Evolutionary conservation across 768 basidiomycete species (phyloP).

Genomic region (Auriculariales sp.): DNA sequence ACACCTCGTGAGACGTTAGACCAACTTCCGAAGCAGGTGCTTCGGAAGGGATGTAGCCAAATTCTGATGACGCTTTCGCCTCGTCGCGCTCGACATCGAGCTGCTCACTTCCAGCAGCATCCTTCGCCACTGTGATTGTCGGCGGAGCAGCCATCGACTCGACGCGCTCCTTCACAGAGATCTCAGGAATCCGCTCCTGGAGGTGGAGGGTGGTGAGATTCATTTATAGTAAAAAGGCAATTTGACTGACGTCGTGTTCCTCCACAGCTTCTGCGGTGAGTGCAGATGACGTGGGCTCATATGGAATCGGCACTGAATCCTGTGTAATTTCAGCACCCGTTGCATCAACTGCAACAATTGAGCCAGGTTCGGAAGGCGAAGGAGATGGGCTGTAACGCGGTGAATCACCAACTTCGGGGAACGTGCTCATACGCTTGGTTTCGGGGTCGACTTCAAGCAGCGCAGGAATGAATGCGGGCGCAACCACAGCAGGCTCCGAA

Average conservation of each 20-base stretch:
- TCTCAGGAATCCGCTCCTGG: background rate
- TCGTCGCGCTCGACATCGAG: background rate
- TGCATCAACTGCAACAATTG: background rate
- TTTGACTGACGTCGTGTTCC: background rate
- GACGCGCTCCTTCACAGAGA: background rate
- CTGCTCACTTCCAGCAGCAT: background rate
- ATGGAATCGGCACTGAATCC: background rate
- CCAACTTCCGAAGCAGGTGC: background rate
- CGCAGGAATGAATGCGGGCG: background rate
- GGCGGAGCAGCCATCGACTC: background rate
- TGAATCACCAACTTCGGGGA: background rate
- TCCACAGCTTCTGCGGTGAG: background rate
- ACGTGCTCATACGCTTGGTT: background rate
- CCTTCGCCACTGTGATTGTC: too few species aligned
- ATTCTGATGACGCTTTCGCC: background rate
- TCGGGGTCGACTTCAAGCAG: background rate
- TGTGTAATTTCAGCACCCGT: background rate
- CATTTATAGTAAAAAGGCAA: background rate
- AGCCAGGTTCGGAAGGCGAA: background rate
- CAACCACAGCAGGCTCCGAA: background rate
- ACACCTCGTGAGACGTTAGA: background rate
- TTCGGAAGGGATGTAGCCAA: constrained; percentile 1
- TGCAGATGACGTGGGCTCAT: background rate
- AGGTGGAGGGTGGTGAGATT: background rate
- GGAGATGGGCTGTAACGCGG: background rate